Base-by-base conservation (phyloP, 1,139 yeast genomes). In the Insectozyma bohioensis region DNA sequence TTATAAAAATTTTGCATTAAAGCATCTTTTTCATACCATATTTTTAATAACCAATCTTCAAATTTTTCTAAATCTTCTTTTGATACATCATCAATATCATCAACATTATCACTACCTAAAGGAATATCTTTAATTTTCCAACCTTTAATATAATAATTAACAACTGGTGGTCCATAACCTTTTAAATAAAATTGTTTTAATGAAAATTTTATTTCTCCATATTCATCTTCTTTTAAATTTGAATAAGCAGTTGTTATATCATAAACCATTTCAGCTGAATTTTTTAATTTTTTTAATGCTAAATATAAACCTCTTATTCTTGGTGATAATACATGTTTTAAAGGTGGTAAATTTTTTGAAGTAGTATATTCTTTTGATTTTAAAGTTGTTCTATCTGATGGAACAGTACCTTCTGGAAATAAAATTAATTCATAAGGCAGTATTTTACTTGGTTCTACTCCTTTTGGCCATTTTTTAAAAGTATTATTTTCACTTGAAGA, bases 341-440 rank as follows among this genome's bases (percentile, higher is more conserved):
- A 72, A 5, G 51, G 54, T 1, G 74, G 72, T 31, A 61, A 56
- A 13, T 71, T 70, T 26, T 68, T 58, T 42, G 79, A 73, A 8
- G 58, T 60, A 17, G 85, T 83, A 57, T 64, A 92, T 11, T 56
- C 67, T 11, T 63, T 65, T 3, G 90, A 78, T 39, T 75, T 75
- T 6, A 51, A 61, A 31, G 75, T 70, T 4, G 96, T 87, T 43
- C 76, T 72, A 9, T 66, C 67, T 23, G 94, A 80, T 39, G 85
- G 64, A 34, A 88, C 94, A 0, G 99, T 92, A 2, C 99, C 99
- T 57, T 92, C 99, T 1, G 99, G 98, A 58, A 83, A 92, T 20
- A 92, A 56, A 17, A 90, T 59, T 34, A 92, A 53, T 51, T 65
- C 65, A 45, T 77, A 80, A 43, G 79, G 68, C 65, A 69, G 55